A percentile compares a stretch with the other conserved stretches of the same genome.
Evolutionary conservation across 2,329 filamentous ascomycete genomes (phyloP).

Genomic region (Xylariaceae sp.): DNA sequence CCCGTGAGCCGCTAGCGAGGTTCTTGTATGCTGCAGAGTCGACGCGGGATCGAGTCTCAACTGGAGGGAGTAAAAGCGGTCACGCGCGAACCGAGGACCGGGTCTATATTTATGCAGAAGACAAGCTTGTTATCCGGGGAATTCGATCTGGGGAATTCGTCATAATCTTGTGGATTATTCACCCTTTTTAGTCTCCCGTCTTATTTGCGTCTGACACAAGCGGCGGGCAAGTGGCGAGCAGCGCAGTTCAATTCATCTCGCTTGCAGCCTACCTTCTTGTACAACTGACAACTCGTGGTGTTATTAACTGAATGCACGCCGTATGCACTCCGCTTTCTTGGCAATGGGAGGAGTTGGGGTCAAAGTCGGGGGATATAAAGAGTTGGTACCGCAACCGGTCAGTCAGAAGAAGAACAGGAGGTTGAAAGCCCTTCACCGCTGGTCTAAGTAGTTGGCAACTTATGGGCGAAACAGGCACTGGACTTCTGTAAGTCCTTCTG

Average conservation of each 20-base stretch:
- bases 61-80: not conserved
- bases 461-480: no score
- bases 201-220: conserved; percentile 14
- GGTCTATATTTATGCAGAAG: not conserved
- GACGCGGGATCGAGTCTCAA: not conserved
- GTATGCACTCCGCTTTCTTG: conserved; percentile 29
- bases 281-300: not conserved
- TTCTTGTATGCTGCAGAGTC: not conserved
- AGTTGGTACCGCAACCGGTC: not conserved
- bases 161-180: conserved; percentile 16
- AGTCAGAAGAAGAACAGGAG: no score
- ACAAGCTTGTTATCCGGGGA: not conserved
- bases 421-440: not conserved
- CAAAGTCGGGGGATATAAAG: conserved; percentile 16
- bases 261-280: not conserved
- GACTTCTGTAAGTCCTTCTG: no score
- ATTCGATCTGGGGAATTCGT: conserved; percentile 22
- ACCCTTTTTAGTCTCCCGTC: conserved; percentile 13
- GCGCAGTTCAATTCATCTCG: conserved; percentile 8
- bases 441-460: not conserved
- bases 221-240: not conserved
- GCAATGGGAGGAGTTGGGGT: conserved; percentile 25
- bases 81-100: not conserved
- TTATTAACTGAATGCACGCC: no score
- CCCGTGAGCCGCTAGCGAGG: not conserved